phyloP scores from a whole-genome alignment of 2,329 filamentous ascomycete genomes.

The Elsinoe ampelina region DNA sequence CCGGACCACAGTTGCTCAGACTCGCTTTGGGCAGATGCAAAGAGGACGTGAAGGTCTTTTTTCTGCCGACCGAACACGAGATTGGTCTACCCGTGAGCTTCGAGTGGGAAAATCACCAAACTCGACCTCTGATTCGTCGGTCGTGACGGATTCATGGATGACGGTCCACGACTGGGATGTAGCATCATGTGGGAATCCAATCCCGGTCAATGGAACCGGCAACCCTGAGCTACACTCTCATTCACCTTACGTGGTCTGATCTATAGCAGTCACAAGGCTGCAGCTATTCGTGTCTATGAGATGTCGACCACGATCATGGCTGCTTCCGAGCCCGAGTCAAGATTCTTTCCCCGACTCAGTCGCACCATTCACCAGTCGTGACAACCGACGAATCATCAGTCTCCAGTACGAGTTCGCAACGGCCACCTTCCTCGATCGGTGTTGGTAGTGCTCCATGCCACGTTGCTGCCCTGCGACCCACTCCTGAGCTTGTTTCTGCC shows the following conservation, averaged over 20 bases:
- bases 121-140: constrained; percentile 1
- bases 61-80: background rate
- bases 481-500: constrained; percentile 1
- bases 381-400: background rate
- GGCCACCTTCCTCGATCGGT: constrained; percentile 10
- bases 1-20: background rate
- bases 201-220: background rate
- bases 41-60: constrained; percentile 4
- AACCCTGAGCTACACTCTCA: background rate
- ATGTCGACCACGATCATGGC: background rate
- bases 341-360: background rate
- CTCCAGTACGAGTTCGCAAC: background rate
- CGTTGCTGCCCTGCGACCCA: constrained; percentile 8
- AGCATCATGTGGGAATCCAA: background rate
- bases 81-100: background rate
- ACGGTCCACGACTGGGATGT: background rate
- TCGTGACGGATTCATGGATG: background rate
- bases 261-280: background rate
- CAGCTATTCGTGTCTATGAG: background rate
- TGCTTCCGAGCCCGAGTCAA: background rate
- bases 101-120: background rate
- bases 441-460: constrained; percentile 1
- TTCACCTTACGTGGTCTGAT: background rate
- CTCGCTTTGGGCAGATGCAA: background rate
- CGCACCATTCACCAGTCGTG: background rate